Conservation (phyloP, 2,329 filamentous ascomycete genomes). For the Cercospora zeina region DNA sequence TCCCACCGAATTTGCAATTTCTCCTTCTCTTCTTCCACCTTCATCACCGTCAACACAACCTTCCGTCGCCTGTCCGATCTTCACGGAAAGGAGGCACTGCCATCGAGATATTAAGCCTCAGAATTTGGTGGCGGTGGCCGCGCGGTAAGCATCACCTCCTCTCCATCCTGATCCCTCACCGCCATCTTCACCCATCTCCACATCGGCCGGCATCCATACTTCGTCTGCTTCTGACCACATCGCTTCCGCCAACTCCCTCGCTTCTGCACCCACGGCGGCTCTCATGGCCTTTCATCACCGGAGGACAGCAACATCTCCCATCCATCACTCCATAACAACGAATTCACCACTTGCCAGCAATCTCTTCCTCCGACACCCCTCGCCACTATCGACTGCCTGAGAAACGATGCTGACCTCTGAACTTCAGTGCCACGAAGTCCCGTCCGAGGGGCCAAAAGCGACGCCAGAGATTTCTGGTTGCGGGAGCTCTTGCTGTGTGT, state of each 20-base stretch:
- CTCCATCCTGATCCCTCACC: not conserved
- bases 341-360: rapidly evolving
- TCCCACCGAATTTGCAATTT: not conserved
- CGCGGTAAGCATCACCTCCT: not conserved
- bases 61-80: not conserved
- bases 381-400: not conserved
- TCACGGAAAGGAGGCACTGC: not conserved
- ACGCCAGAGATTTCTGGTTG: not conserved
- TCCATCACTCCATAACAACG: not conserved
- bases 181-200: not conserved
- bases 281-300: not conserved
- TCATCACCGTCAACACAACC: not conserved
- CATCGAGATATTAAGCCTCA: not conserved
- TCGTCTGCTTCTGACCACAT: not conserved
- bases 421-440: not conserved
- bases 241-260: too few relatives aligned
- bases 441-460: not conserved
- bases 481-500: not conserved
- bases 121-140: not conserved
- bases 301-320: not conserved
- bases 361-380: not conserved
- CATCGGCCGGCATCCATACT: too few relatives aligned
- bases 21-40: not conserved
- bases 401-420: not conserved
- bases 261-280: not conserved